These are phyloP conservation scores for Ammopiptanthus mongolicus DNA, from an alignment of 306 rosid species.

Conservation along the genomic window DNA sequence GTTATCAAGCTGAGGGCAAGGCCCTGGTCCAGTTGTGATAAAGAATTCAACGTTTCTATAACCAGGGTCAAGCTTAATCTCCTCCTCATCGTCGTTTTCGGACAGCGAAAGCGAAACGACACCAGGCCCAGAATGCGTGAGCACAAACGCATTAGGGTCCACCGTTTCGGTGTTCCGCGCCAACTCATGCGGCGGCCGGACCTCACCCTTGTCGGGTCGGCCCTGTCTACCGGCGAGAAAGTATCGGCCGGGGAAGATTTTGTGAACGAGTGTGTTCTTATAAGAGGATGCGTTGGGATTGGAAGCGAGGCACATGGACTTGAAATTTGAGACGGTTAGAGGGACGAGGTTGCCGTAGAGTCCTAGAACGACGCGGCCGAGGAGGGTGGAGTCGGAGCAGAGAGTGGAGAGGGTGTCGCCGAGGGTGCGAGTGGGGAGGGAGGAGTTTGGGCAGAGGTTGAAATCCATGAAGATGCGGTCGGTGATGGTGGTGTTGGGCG, in stretches of 20 bases:
- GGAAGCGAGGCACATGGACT: constrained; percentile 57
- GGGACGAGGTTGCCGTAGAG: constrained; percentile 84
- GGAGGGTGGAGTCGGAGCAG: constrained; percentile 64
- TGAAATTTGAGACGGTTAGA: constrained; percentile 73
- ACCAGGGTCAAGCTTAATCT: constrained; percentile 57
- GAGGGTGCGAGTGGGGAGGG: constrained; percentile 55
- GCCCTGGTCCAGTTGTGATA: constrained; percentile 90
- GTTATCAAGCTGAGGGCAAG: constrained; percentile 74
- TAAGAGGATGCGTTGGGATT: constrained; percentile 48
- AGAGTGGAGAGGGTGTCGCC: constrained; percentile 41
- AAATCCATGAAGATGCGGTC: constrained; percentile 90
- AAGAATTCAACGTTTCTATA: constrained; percentile 81
- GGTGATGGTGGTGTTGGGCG: constrained; percentile 67
- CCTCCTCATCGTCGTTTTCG: constrained; percentile 76
- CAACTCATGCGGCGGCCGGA: constrained; percentile 53
- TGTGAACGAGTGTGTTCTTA: constrained; percentile 68
- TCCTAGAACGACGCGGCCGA: constrained; percentile 80
- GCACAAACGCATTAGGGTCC: constrained; percentile 53
- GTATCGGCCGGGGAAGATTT: constrained; percentile 69
- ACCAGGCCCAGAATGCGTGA: constrained; percentile 72
- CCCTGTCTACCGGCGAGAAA: constrained; percentile 87
- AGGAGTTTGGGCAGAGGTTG: constrained; percentile 75
- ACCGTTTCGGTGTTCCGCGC: constrained; percentile 66
- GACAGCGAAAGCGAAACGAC: constrained; percentile 71
- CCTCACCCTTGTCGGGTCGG: constrained; percentile 77